Conservation (phyloP, 1,139 yeast species). For the Pichia sp. region DNA sequence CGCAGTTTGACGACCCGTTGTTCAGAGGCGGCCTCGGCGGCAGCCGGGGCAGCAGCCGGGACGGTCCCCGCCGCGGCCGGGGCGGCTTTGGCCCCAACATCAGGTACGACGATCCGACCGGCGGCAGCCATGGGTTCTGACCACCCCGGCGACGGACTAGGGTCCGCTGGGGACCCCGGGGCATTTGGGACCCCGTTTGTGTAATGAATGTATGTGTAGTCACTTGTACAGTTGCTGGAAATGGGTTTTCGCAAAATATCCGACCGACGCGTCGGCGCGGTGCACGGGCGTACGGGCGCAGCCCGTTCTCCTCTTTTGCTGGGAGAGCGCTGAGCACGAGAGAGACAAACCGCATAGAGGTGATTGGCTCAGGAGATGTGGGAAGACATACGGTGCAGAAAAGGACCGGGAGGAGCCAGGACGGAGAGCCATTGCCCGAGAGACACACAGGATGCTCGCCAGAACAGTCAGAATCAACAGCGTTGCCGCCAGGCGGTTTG, state of each 20-base stretch:
- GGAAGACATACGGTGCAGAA: background rate
- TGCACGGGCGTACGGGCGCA: background rate
- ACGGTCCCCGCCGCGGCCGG: slow-evolving; percentile 29
- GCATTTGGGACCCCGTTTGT: no score
- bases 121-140: background rate
- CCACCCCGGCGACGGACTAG: no score
- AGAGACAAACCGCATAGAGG: background rate
- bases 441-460: slow-evolving; percentile 4
- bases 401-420: no score
- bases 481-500: slow-evolving; percentile 13
- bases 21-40: slow-evolving; percentile 30
- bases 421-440: no score
- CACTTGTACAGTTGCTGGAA: no score
- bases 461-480: slow-evolving; percentile 4
- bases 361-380: background rate
- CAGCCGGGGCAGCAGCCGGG: slow-evolving; percentile 23
- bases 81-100: slow-evolving; percentile 1
- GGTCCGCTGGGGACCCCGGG: no score
- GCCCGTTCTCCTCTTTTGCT: background rate
- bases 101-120: slow-evolving; percentile 23
- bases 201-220: no score
- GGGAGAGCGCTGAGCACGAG: background rate
- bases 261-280: background rate
- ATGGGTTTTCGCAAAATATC: background rate
- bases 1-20: slow-evolving; percentile 47